Evolutionary conservation across 805 yeast species (phyloP), one percentile per base, ranked within the genome.

Genomic region (Hanseniaspora guilliermondii): DNA sequence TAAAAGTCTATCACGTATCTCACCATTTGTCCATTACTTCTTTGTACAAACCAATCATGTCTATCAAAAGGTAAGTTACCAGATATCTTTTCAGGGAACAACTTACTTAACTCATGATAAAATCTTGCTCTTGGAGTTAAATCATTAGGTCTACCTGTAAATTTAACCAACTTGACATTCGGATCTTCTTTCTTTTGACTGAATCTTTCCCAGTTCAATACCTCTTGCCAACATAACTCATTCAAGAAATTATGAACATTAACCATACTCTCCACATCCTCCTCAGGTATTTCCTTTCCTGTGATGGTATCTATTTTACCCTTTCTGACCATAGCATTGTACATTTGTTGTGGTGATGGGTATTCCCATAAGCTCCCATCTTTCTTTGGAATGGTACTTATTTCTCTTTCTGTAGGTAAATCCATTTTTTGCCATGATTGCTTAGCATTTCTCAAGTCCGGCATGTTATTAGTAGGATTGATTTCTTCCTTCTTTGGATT

Each of bases 301-400:
- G 66, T 64, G 35, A 60, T 58, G 5, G 65, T 60, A 45, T 66
- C 68, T 14, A 68, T 62, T 63, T 93, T 91, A 21, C 96, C 96
- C 71, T 93, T 93, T 59, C 91, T 80, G 27, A 88, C 71, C 97
- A 93, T 91, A 12, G 99, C 99, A 64, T 91, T 89, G 60, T 88
- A 81, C 99, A 93, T 93, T 67, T 93, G 99, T 69, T 93, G 98
- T 0, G 99, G 98, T 2, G 96, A 87, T 1, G 99, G 99, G 65
- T 93, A 93, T 69, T 93, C 98, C 99, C 99, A 93, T 47, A 82
- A 79, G 1, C 95, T 95, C 57, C 79, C 80, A 9, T 71, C 74
- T 1, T 71, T 73, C 58, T 87, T 77, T 21, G 98, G 98, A 53
- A 93, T 93, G 1, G 87, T 70, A 16, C 96, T 87, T 38, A 82